Evolutionary conservation across 495 filamentous ascomycete genomes (phyloP).

Genomic region (Talaromyces wortmannii): DNA sequence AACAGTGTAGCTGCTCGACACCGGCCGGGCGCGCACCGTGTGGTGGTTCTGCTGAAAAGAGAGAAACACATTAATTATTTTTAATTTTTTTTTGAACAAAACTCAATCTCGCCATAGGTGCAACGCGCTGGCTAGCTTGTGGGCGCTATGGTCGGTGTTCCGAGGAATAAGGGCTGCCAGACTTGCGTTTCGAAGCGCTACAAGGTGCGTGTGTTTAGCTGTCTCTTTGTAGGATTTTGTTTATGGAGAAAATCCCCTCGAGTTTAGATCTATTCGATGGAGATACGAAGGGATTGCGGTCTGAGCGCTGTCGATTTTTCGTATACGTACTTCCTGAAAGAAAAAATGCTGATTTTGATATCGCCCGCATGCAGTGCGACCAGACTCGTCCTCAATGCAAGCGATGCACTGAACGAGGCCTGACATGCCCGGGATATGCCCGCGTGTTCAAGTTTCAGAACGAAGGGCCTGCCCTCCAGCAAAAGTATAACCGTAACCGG

Average conservation of each 20-base stretch:
- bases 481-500: constrained; percentile 7
- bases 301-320: not conserved
- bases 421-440: constrained; percentile 14
- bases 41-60: no score
- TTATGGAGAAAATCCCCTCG: no score
- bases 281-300: not conserved
- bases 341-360: not conserved
- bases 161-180: constrained; percentile 29
- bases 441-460: constrained; percentile 12
- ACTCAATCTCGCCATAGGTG: no score
- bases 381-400: constrained; percentile 17
- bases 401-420: constrained; percentile 15
- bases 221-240: not conserved
- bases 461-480: constrained; percentile 12
- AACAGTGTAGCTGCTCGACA: no score
- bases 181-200: constrained; percentile 16
- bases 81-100: no score
- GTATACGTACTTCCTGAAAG: not conserved
- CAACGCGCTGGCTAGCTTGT: not conserved
- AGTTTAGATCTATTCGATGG: not conserved
- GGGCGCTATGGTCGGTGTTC: constrained; percentile 30
- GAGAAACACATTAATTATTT: no score
- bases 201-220: constrained; percentile 13
- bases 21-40: no score
- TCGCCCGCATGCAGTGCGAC: constrained; percentile 16